Percentiles rank a stretch among this genome's conserved stretches.
Conservation (phyloP, 2,329 filamentous ascomycete species). For the Fusarium graminum region DNA sequence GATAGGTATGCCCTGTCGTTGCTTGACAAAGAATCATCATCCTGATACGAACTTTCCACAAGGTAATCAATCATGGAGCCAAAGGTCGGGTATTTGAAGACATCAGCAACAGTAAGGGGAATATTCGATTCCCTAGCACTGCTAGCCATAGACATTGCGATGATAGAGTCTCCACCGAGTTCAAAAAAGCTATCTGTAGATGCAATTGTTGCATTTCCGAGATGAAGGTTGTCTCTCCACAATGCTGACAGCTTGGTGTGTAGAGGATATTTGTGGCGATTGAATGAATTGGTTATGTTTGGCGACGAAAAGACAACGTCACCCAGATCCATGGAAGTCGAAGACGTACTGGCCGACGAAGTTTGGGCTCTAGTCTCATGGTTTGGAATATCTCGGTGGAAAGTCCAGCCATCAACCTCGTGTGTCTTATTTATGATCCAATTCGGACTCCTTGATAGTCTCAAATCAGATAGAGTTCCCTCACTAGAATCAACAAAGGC, state of each 20-base stretch:
- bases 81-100: slow-evolving; percentile 39
- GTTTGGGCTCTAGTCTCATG: not conserved
- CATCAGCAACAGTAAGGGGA: slow-evolving; percentile 38
- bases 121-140: slow-evolving; percentile 30
- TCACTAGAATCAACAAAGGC: slow-evolving; percentile 40
- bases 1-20: not conserved
- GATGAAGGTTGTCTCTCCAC: slow-evolving; percentile 30
- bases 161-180: slow-evolving; percentile 38
- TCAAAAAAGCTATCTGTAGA: slow-evolving; percentile 38
- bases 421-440: not conserved
- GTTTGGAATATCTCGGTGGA: slow-evolving; percentile 1
- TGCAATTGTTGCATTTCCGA: slow-evolving; percentile 9
- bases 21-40: slow-evolving; percentile 20
- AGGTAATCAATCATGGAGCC: slow-evolving; percentile 29
- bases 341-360: slow-evolving; percentile 23
- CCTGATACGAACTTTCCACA: slow-evolving; percentile 19
- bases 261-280: slow-evolving; percentile 13
- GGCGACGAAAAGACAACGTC: slow-evolving; percentile 18
- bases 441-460: slow-evolving; percentile 4
- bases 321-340: slow-evolving; percentile 21
- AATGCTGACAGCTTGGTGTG: slow-evolving; percentile 27
- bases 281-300: slow-evolving; percentile 6
- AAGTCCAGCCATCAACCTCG: not conserved
- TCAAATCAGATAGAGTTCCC: slow-evolving; percentile 30
- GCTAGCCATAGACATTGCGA: slow-evolving; percentile 44